Percentiles rank a stretch among this genome's conserved stretches.
Evolutionary conservation across 164 flowering plant species (phyloP).

Genomic region (Kalanchoe fedtschenkoi): DNA sequence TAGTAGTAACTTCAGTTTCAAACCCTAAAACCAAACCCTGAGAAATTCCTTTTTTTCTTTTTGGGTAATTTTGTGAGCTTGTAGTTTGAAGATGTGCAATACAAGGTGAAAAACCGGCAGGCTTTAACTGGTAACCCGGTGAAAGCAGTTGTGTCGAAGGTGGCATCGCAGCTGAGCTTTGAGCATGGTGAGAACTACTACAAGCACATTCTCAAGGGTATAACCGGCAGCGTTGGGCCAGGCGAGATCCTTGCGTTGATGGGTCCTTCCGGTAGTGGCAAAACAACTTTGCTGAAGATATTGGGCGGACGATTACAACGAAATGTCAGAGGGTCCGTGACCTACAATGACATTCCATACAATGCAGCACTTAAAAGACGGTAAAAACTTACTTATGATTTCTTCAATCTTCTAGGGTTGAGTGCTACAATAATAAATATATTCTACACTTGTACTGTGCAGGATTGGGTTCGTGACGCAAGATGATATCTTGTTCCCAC

Average conservation of each 20-base stretch:
- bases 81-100: conserved; percentile 90
- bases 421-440: not conserved
- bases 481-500: conserved; percentile 87
- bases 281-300: conserved; percentile 74
- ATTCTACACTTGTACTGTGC: conserved; percentile 4
- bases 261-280: conserved; percentile 99
- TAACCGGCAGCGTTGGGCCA: conserved; percentile 85
- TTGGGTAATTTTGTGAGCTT: conserved; percentile 2
- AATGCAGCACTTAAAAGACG: conserved; percentile 78
- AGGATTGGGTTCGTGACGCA: conserved; percentile 98
- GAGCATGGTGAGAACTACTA: conserved; percentile 52
- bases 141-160: conserved; percentile 51
- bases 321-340: conserved; percentile 57
- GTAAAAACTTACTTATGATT: conserved; percentile 16
- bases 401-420: not conserved
- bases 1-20: no score
- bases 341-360: conserved; percentile 73
- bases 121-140: conserved; percentile 36
- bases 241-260: conserved; percentile 89
- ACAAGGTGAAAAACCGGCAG: conserved; percentile 38
- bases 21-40: no score
- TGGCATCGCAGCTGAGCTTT: conserved; percentile 36
- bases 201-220: conserved; percentile 73
- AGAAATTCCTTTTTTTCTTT: no score
- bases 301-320: conserved; percentile 77